Conservation (phyloP, 306 rosid genomes). For the Astragalus membranaceus region DNA sequence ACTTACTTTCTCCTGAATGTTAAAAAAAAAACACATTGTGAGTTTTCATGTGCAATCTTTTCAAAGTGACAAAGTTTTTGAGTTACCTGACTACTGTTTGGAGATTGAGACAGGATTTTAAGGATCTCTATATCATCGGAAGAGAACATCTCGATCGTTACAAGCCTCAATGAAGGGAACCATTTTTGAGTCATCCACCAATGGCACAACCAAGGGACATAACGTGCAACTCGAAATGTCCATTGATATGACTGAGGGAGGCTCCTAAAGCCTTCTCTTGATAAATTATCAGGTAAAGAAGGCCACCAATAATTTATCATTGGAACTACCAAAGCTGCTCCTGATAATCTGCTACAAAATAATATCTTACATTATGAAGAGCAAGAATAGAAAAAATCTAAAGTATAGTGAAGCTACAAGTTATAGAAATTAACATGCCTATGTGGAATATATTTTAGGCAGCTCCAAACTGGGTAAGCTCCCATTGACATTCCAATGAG, state of each 20-base stretch:
- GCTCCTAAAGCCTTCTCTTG: slow-evolving; percentile 27
- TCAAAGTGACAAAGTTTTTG: neutral
- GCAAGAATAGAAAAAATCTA: neutral
- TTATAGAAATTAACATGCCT: slow-evolving; percentile 37
- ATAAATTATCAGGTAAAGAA: slow-evolving; percentile 35
- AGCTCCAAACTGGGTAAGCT: slow-evolving; percentile 57
- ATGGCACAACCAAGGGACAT: slow-evolving; percentile 63
- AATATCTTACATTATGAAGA: neutral
- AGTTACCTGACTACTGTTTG: slow-evolving; percentile 38
- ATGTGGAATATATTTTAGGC: slow-evolving; percentile 75
- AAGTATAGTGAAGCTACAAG: neutral
- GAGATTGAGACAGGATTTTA: slow-evolving; percentile 26
- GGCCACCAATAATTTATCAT: slow-evolving; percentile 75
- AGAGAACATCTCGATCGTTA: slow-evolving; percentile 2
- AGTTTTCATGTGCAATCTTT: too few relatives aligned
- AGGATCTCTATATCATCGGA: slow-evolving; percentile 40
- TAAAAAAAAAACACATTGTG: too few relatives aligned
- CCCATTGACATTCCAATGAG: slow-evolving; percentile 69
- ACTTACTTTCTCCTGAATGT: slow-evolving; percentile 39
- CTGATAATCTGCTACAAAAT: slow-evolving; percentile 52
- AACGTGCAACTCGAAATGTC: slow-evolving; percentile 53
- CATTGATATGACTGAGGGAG: slow-evolving; percentile 33
- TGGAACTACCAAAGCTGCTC: slow-evolving; percentile 72
- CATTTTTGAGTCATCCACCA: slow-evolving; percentile 86
- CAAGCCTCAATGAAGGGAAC: slow-evolving; percentile 48